Evolutionary conservation across 805 yeast genomes (phyloP), one percentile per base, ranked within the genome.

Genomic region (Saturnispora silvae): DNA sequence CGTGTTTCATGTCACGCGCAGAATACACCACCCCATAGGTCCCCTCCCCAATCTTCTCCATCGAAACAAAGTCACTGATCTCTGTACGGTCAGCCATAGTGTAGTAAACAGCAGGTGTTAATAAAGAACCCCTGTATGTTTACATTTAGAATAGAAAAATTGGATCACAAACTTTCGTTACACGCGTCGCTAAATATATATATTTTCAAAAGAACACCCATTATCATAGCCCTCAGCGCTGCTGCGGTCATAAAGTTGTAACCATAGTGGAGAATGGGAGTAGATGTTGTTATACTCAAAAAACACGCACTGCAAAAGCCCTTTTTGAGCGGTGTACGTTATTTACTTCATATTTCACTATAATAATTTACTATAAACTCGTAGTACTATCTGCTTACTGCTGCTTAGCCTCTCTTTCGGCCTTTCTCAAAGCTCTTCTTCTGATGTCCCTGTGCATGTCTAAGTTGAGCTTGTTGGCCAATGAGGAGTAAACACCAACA

Each of bases 1-100:
- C 82, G 56, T 89, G 86, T 47, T 75, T 78, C 33, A 77, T 75
- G 55, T 89, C 96, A 35, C 86, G 67, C 1, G 98, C 98, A 58
- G 89, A 92, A 63, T 92, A 92, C 9, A 92, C 98, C 23, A 94
- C 96, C 37, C 98, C 98, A 57, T 92, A 89, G 2, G 98, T 89
- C 44, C 95, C 96, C 64, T 92, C 98, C 32, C 98, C 98, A 35
- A 92, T 84, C 60, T 92, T 92, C 59, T 92, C 98, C 46, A 89
- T 75, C 52, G 94, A 81, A 56, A 86, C 94, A 60, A 81, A 89
- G 59, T 89, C 95, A 26, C 86, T 76, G 44, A 92, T 67, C 52
- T 92, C 97, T 33, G 81, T 87, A 87, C 38, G n/a, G n/a, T n/a
- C n/a, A n/a, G n/a, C n/a, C n/a, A n/a, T n/a, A n/a, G n/a, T n/a